Evolutionary conservation across 768 basidiomycete genomes (phyloP), one percentile per base, ranked within the genome.

Genomic region (Suillus clintonianus): DNA sequence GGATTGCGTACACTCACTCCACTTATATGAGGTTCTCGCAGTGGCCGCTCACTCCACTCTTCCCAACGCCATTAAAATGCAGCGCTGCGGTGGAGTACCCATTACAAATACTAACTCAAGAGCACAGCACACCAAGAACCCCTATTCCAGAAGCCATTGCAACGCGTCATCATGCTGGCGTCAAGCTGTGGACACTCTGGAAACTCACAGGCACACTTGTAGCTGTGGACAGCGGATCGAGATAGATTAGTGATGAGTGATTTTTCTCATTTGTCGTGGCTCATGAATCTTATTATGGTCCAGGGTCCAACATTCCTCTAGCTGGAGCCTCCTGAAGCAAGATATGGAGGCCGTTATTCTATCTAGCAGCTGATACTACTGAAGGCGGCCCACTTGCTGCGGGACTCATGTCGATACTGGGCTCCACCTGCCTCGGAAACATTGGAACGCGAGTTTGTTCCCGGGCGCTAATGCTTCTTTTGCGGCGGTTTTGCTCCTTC

Each of bases 131-230:
- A 97, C 65, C 97, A 99, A 71, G 17, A 51, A 17, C 50, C 50
- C 50, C 50, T 51, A 51, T 99, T 0, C 97, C 97, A 0, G 96
- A 97, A 63, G 91, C 97, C 2, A 99, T 99, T 67, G 94, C 94
- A 68, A 90, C 84, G 61, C 81, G 99, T 17, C 95, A 97, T 70
- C 81, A 85, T 37, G 97, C 97, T 3, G 97, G 97, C 11, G 97
- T 99, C 80, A 98, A 98, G 78, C 76, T 98, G 2, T 27, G 27
- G 48, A 50, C 32, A 51, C 15, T 51, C 2, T 99, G 97, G 96
- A 97, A 98, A 74, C 78, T 98, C 57, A 98, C 97, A 41, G 95
- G 96, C 96, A 99, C 78, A 99, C n/a, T n/a, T n/a, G n/a, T n/a
- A 99, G 77, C 82, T 97, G 1, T 95, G 98, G 76, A 99, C 97